phyloP scores from a whole-genome alignment of 1,284 basidiomycete genomes.

The Pyrrhoderma noxium region DNA sequence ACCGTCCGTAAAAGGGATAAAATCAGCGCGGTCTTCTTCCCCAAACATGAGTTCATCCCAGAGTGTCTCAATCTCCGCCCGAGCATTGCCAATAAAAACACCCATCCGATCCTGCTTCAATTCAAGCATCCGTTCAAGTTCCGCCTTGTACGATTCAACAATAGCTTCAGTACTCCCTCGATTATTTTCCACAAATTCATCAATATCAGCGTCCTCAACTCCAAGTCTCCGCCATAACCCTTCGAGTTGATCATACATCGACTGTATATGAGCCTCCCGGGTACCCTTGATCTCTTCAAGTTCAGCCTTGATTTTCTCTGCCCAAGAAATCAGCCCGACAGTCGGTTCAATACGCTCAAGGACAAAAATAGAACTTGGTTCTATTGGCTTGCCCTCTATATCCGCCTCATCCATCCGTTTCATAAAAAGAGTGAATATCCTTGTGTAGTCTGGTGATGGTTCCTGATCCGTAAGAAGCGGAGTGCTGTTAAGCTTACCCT shows the following conservation, averaged over 20 bases:
- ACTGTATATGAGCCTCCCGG: conserved; percentile 72
- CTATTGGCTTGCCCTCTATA: conserved; percentile 37
- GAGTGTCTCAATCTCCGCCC: conserved; percentile 73
- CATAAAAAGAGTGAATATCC: conserved; percentile 57
- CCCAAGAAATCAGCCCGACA: conserved; percentile 56
- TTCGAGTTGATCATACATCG: conserved; percentile 82
- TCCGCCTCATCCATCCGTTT: conserved; percentile 55
- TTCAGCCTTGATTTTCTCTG: conserved; percentile 44
- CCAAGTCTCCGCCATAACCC: conserved; percentile 75
- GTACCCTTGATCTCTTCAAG: conserved; percentile 62
- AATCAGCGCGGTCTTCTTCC: conserved; percentile 76
- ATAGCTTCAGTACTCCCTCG: conserved; percentile 71
- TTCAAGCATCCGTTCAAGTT: conserved; percentile 85
- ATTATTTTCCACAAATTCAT: conserved; percentile 73
- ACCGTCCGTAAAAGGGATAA: conserved; percentile 79
- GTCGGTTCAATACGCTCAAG: conserved; percentile 61
- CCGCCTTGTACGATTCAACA: conserved; percentile 77
- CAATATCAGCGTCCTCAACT: conserved; percentile 65
- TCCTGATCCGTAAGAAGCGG: conserved; percentile 8
- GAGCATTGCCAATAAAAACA: conserved; percentile 76
- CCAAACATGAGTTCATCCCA: conserved; percentile 88
- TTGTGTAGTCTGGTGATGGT: conserved; percentile 42
- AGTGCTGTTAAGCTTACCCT: not conserved
- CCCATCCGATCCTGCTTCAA: conserved; percentile 85
- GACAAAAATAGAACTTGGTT: conserved; percentile 38